Evolutionary conservation across 192 early-diverging fungal genomes (phyloP).

Genomic region (Cladochytrium replicatum): DNA sequence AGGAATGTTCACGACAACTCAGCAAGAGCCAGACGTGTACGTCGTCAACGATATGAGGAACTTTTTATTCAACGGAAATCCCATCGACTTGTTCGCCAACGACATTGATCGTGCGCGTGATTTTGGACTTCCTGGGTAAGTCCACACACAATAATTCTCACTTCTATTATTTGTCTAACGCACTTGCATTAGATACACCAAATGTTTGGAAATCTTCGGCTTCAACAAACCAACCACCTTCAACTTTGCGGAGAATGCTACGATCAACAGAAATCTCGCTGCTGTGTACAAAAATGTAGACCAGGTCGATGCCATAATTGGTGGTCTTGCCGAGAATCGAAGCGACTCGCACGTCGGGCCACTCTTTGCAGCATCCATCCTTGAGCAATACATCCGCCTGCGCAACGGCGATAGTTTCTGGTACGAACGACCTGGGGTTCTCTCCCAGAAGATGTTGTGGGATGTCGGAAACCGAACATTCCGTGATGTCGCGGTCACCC

Average conservation of each 20-base stretch:
- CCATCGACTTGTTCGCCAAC: conserved; percentile 1
- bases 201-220: not conserved
- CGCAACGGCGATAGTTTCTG: conserved; percentile 17
- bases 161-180: no score
- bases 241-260: not conserved
- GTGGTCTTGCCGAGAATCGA: conserved; percentile 8
- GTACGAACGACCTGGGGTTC: conserved; percentile 13
- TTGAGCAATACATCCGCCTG: conserved; percentile 9
- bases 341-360: conserved; percentile 1
- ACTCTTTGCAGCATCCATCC: not conserved
- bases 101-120: not conserved
- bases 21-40: not conserved
- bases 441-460: not conserved
- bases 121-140: not conserved
- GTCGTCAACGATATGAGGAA: not conserved
- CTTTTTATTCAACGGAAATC: no score
- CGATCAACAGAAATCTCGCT: not conserved
- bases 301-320: not conserved
- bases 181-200: conserved; percentile 1
- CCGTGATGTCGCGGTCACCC: not conserved
- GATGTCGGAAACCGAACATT: conserved; percentile 10
- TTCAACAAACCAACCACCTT: not conserved
- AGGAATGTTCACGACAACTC: not conserved
- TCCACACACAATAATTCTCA: no score
- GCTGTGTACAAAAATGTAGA: conserved; percentile 1